Conservation (phyloP, 768 basidiomycete species). For the Dendrothele bispora region DNA sequence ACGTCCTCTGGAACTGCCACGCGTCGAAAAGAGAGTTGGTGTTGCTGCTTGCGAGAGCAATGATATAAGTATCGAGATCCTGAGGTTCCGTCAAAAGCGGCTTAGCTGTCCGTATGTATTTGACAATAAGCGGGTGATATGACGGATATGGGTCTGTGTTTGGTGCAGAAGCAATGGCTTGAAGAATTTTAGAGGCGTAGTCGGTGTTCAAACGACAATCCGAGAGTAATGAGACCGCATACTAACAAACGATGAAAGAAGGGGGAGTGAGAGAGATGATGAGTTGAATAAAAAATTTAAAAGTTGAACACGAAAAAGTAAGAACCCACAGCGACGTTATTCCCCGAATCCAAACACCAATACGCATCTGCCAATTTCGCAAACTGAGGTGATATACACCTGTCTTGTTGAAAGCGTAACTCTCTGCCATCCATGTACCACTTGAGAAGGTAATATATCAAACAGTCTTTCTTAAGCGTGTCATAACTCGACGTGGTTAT, state of each 20-base stretch:
- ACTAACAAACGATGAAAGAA: too few species aligned
- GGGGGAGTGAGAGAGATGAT: too few species aligned
- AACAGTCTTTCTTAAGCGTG: conserved; percentile 73
- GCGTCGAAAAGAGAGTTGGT: conserved; percentile 62
- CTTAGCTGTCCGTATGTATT: conserved; percentile 75
- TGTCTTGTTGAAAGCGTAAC: conserved; percentile 47
- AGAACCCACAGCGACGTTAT: conserved; percentile 58
- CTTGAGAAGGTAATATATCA: conserved; percentile 80
- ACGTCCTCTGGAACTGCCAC: conserved; percentile 75
- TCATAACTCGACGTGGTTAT: conserved; percentile 69
- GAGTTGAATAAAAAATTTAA: neutral
- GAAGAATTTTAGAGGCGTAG: conserved; percentile 75
- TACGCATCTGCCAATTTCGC: conserved; percentile 78
- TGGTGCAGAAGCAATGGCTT: conserved; percentile 54
- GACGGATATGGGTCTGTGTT: conserved; percentile 41
- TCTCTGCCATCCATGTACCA: conserved; percentile 71
- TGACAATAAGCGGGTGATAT: conserved; percentile 61
- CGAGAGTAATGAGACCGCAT: conserved; percentile 69
- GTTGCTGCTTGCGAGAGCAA: conserved; percentile 70
- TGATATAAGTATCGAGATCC: conserved; percentile 68
- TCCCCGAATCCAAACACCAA: conserved; percentile 76
- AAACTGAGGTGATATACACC: conserved; percentile 77
- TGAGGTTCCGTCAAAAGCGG: conserved; percentile 67
- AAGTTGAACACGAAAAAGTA: neutral
- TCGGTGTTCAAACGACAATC: conserved; percentile 76